Evolutionary conservation across 768 basidiomycete genomes (phyloP), one percentile per base, ranked within the genome.

Genomic region (Butyriboletus loyo): DNA sequence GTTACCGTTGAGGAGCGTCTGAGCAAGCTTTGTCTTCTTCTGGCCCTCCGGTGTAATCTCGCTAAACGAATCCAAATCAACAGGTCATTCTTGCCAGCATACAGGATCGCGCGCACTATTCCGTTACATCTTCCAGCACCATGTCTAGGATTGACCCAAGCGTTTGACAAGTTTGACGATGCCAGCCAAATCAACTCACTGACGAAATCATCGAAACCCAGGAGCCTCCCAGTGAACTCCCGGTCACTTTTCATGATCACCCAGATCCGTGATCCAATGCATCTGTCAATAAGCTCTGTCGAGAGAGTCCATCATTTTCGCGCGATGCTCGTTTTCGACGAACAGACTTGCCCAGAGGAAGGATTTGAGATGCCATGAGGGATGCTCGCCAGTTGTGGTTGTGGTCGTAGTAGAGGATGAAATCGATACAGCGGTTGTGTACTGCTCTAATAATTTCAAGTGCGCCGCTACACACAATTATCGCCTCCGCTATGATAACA

Each of bases 121-220:
- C 96, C 7, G 84, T 95, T 8, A 98, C 96, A 61, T 99, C 94
- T 66, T 98, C 92, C 48, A 99, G 73, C 7, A 95, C 92, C 87
- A 95, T 92, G 66, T 93, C 91, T 93, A 48, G 34, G 9, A 25
- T 30, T 13, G 28, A 38, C 25, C 25, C 38, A 22, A 36, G 40
- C 3, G 24, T 55, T 51, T 40, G 53, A 35, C 34, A 17, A 21
- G 49, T 44, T 35, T 4, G 27, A 38, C 17, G 25, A 24, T 27
- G 8, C 17, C 25, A 39, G 40, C 19, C 15, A 43, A 45, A 44
- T 17, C 17, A 8, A 95, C 96, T 81, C 69, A 98, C 96, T 99
- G 71, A 99, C 96, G 71, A 96, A 99, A 73, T 99, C 96, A 68
- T 99, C 96, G 63, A 99, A 99, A 2, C 96, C 96, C 31, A 96